A percentile compares a stretch with the other conserved stretches of the same genome.
These are phyloP conservation scores for Botrytis pseudocinerea DNA, from an alignment of 2,329 filamentous ascomycete species.

Conservation along the genomic window DNA sequence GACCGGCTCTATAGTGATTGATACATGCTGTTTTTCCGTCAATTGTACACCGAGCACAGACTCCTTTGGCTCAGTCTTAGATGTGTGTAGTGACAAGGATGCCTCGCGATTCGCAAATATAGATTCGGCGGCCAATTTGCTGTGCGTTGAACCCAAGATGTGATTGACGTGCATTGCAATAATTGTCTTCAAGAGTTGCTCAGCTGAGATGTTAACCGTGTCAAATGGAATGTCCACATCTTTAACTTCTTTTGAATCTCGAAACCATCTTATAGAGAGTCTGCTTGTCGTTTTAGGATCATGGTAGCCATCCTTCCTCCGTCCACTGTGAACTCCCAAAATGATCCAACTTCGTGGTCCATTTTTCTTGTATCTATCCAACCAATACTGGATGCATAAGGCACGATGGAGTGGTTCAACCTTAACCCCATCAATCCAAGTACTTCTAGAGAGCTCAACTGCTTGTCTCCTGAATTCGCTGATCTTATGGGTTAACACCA, in stretches of 20 bases:
- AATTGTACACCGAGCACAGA: slow-evolving; percentile 70
- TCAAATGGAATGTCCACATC: slow-evolving; percentile 69
- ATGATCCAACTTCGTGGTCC: slow-evolving; percentile 88
- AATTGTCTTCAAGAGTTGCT: slow-evolving; percentile 70
- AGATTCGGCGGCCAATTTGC: slow-evolving; percentile 57
- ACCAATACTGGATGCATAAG: slow-evolving; percentile 90
- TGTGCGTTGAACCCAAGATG: slow-evolving; percentile 67
- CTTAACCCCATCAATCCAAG: slow-evolving; percentile 77
- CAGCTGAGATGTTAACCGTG: slow-evolving; percentile 66
- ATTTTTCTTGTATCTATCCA: slow-evolving; percentile 54
- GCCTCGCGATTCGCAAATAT: slow-evolving; percentile 64
- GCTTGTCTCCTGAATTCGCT: slow-evolving; percentile 79
- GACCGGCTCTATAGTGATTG: slow-evolving; percentile 70
- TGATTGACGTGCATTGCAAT: slow-evolving; percentile 74
- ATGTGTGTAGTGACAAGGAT: slow-evolving; percentile 57
- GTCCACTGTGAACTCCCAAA: slow-evolving; percentile 74
- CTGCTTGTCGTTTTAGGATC: slow-evolving; percentile 52
- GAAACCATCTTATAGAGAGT: slow-evolving; percentile 76
- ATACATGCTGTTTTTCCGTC: slow-evolving; percentile 60
- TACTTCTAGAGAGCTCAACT: slow-evolving; percentile 62
- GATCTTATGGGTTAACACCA: slow-evolving; percentile 88
- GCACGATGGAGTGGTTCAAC: slow-evolving; percentile 80
- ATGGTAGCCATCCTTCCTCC: slow-evolving; percentile 45
- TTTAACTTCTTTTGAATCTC: slow-evolving; percentile 73
- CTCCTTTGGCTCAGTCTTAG: slow-evolving; percentile 61